Base-by-base conservation (phyloP, 2,329 filamentous ascomycete species). In the Phoma herbarum region DNA sequence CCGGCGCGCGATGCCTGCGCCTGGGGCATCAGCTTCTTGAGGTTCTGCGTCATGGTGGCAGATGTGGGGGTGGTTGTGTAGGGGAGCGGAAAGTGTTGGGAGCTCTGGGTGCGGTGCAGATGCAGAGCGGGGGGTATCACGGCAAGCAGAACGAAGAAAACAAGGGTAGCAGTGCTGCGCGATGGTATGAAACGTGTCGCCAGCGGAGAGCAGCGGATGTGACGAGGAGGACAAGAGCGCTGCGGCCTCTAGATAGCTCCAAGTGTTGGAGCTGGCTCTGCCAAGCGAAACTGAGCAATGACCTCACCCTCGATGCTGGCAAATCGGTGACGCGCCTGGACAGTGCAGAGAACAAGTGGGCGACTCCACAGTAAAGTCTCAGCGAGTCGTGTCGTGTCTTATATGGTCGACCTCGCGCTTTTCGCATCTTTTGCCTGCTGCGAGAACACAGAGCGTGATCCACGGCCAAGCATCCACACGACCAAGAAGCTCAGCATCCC, bases 1-100 rank as follows among this genome's bases (percentile, higher is more conserved):
- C 88, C 85, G 77, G 88, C 87, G 78, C 90, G 88, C 69, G 78
- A 75, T 47, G 72, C 65, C 70, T 76, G 78, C 51, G 82, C 80
- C 74, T 82, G 80, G 23, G 82, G 82, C 60, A 75, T 73, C 64
- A 82, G 62, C 60, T 80, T 79, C 73, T 82, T 82, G 66, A 81
- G 77, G 71, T 83, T 77, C 67, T 73, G 74, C 72, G 77, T 74
- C 61, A 49, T 71, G 68, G 59, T 59, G 63, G 60, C 42, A 53
- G 54, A 46, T 57, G 60, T 60, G 33, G 44, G 18, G 16, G 44
- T 42, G n/a, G 52, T 39, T 25, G 20, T 16, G 29, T 46, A n/a
- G 31, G 42, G 43, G 2, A 39, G 35, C 35, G 31, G 29, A 49
- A 53, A 53, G 44, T 44, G 55, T 58, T 58, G 49, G 44, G 55